phyloP scores from a whole-genome alignment of 1,139 yeast species.

The Geotrichum armillariae region DNA sequence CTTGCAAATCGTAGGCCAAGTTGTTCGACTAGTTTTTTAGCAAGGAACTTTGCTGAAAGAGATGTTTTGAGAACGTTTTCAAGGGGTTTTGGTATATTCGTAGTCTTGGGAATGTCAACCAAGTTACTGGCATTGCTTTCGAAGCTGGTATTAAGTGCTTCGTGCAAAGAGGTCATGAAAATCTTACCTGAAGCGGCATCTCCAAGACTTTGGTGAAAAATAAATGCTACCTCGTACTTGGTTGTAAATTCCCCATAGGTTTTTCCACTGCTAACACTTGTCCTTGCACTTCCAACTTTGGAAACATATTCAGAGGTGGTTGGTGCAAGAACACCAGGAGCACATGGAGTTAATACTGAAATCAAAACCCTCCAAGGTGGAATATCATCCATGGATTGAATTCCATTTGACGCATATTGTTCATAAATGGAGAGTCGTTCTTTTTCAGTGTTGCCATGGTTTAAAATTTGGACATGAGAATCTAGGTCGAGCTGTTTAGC shows the following conservation, averaged over 20 bases:
- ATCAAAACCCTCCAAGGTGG: slow-evolving; percentile 19
- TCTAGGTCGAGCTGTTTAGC: slow-evolving; percentile 9
- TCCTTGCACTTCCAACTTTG: not conserved
- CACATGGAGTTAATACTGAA: not conserved
- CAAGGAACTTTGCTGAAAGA: not conserved
- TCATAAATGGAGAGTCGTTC: slow-evolving; percentile 6
- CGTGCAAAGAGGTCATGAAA: slow-evolving; percentile 2
- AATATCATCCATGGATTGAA: slow-evolving; percentile 2
- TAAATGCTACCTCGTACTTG: slow-evolving; percentile 11
- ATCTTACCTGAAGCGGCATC: slow-evolving; percentile 19
- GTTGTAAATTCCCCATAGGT: not conserved
- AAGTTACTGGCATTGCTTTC: not conserved
- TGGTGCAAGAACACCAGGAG: not conserved
- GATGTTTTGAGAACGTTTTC: not conserved
- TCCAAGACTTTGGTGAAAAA: slow-evolving; percentile 15
- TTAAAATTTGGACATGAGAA: slow-evolving; percentile 5
- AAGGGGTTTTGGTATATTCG: not conserved
- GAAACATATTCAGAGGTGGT: not conserved
- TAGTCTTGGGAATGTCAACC: not conserved
- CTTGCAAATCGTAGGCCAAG: not conserved
- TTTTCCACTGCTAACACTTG: not conserved
- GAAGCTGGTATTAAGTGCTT: slow-evolving; percentile 1
- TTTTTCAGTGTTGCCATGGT: not conserved
- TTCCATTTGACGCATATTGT: not conserved
- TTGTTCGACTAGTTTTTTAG: not conserved